Conservation (phyloP, 371 early-diverging fungal genomes). For the Enterocytospora artemiae region DNA sequence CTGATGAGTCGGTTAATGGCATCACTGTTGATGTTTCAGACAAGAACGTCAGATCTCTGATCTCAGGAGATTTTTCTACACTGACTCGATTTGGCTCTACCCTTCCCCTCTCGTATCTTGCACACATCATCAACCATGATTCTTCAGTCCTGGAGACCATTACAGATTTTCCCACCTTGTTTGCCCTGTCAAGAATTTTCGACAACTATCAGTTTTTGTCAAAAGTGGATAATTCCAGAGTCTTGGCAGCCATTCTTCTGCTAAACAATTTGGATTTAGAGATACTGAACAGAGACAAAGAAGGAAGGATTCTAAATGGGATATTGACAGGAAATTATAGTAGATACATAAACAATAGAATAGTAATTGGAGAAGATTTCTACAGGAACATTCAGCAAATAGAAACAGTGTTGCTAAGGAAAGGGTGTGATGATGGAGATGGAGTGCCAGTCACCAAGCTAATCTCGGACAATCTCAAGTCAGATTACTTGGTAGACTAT, state of each 20-base stretch:
- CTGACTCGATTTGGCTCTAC: background rate
- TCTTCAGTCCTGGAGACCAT: background rate
- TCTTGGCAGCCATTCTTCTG: constrained; percentile 7
- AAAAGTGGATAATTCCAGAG: background rate
- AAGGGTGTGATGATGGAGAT: no score
- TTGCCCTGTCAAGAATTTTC: background rate
- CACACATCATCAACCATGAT: background rate
- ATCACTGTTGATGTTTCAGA: background rate
- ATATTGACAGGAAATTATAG: constrained; percentile 1
- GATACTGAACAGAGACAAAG: background rate
- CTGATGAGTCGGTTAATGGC: background rate
- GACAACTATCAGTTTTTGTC: background rate
- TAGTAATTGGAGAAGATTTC: background rate
- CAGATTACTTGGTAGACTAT: constrained; percentile 10
- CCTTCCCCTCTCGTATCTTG: background rate
- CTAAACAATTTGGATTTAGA: constrained; percentile 1
- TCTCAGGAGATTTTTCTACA: background rate
- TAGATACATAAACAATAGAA: background rate
- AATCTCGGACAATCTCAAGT: background rate
- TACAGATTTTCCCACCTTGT: background rate
- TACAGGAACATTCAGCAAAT: background rate
- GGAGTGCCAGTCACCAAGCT: background rate
- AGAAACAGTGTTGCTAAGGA: background rate
- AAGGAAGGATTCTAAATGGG: constrained; percentile 6
- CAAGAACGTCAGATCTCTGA: background rate